Evolutionary conservation across 192 early-diverging fungal species (phyloP), one percentile per base, ranked within the genome.

Genomic region (Podila epigama): DNA sequence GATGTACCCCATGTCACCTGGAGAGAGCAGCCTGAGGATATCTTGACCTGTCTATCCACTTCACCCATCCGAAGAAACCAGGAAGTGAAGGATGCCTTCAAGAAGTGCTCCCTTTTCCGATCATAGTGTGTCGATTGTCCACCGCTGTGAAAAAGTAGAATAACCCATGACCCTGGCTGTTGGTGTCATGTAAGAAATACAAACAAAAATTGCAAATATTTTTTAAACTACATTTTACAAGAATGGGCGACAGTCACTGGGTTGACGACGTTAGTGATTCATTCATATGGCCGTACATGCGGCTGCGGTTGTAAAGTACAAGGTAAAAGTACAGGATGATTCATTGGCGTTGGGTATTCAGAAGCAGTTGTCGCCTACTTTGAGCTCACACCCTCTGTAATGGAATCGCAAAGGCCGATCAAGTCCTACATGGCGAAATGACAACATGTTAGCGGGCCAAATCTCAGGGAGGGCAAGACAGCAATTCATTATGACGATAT

Each of bases 11-110:
- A 84, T 48, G 69, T 90, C 41, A 77, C 86, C 58, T 94, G 92
- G 92, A 83, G 82, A 25, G 92, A 94, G 65, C 89, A 90, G 58
- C 92, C 92, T 16, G 92, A 94, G 36, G 91, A 92, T 79, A 87
- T 89, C 16, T 72, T 86, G 15, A 92, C 92, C 0, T 89, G 90
- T 35, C 63, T 94, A 34, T 91, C 91, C 25, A 94, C 92, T 0
- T 69, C 88, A 11, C 92, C 92, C 16, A 80, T 92, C 1, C 75
- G 81, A 63, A 80, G 88, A 52, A 79, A 61, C 51, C 58, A 50
- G 12, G 82, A 82, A 51, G 84, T 86, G 27, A 68, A 80, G 51
- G 82, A 71, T 2, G 68, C 70, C 0, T 86, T 86, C 67, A 86
- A 86, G 25, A 83, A 86, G 48, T 83, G 75, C 18, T 82, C 73